These are phyloP conservation scores for Articulospora tetracladia DNA, from an alignment of 495 filamentous ascomycete genomes.

Conservation along the genomic window DNA sequence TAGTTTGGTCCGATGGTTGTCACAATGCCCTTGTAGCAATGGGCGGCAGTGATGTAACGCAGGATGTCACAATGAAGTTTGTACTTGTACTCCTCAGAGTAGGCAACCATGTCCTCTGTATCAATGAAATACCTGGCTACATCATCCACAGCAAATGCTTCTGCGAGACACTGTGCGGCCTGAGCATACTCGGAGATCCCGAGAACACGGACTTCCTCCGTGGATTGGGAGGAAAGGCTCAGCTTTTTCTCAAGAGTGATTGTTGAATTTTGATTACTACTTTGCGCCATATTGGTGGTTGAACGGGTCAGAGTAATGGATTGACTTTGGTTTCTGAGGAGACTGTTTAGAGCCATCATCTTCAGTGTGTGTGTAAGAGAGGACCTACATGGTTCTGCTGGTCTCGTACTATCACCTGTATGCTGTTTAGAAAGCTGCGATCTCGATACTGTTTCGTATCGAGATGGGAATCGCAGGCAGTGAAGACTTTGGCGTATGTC, in stretches of 20 bases:
- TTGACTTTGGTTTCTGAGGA: constrained; percentile 8
- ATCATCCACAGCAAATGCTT: constrained; percentile 73
- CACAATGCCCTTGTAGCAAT: constrained; percentile 65
- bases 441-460: constrained; percentile 70
- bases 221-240: constrained; percentile 42
- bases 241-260: constrained; percentile 38
- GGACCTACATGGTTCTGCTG: constrained; percentile 22
- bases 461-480: constrained; percentile 64
- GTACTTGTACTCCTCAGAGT: constrained; percentile 62
- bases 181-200: constrained; percentile 58
- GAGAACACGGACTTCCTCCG: constrained; percentile 55
- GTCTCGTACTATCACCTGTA: constrained; percentile 57
- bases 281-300: constrained; percentile 25
- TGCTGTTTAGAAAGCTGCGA: constrained; percentile 67
- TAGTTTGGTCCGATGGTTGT: constrained; percentile 69
- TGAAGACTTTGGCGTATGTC: constrained; percentile 64
- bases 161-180: constrained; percentile 63
- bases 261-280: constrained; percentile 12
- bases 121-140: constrained; percentile 68
- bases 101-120: constrained; percentile 57
- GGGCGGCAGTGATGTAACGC: constrained; percentile 67
- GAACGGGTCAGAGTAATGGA: not conserved
- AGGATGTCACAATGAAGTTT: constrained; percentile 69
- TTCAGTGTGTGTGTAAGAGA: not conserved
- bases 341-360: not conserved